These are phyloP conservation scores for Fusarium sp. DNA, from an alignment of 2,329 filamentous ascomycete species.

Conservation along the genomic window DNA sequence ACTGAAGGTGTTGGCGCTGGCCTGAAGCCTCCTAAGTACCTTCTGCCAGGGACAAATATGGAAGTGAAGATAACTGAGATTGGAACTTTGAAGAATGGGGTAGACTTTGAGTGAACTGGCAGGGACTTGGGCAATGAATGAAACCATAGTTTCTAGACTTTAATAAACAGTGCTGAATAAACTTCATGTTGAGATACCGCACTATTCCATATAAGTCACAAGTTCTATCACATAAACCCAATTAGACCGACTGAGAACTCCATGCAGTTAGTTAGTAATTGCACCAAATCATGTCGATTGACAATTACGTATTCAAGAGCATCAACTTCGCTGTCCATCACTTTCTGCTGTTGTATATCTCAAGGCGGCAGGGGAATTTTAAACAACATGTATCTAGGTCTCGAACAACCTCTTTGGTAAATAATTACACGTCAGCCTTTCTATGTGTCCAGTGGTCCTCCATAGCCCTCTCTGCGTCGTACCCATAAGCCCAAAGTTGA, in stretches of 20 bases:
- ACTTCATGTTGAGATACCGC: background rate
- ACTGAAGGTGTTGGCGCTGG: conserved; percentile 57
- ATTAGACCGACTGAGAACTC: rapidly evolving
- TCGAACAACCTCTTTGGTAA: rapidly evolving
- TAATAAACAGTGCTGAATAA: rapidly evolving
- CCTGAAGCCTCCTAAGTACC: conserved; percentile 54
- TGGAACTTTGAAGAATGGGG: conserved; percentile 54
- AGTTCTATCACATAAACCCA: rapidly evolving
- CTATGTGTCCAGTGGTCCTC: background rate
- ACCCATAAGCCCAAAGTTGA: conserved; percentile 14
- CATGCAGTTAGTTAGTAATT: rapidly evolving
- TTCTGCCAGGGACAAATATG: conserved; percentile 55
- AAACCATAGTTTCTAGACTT: background rate
- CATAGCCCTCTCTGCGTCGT: background rate
- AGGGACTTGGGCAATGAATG: background rate
- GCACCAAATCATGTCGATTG: rapidly evolving
- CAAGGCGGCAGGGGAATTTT: rapidly evolving
- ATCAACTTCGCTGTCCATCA: background rate
- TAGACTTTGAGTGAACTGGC: conserved; percentile 22
- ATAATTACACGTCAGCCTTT: rapidly evolving
- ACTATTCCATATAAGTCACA: rapidly evolving
- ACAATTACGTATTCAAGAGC: rapidly evolving
- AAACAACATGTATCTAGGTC: rapidly evolving
- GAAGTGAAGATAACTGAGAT: conserved; percentile 55
- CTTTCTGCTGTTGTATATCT: rapidly evolving